Evolutionary conservation across 495 filamentous ascomycete species (phyloP), one percentile per base, ranked within the genome.

Genomic region (Penicillium alfredii): DNA sequence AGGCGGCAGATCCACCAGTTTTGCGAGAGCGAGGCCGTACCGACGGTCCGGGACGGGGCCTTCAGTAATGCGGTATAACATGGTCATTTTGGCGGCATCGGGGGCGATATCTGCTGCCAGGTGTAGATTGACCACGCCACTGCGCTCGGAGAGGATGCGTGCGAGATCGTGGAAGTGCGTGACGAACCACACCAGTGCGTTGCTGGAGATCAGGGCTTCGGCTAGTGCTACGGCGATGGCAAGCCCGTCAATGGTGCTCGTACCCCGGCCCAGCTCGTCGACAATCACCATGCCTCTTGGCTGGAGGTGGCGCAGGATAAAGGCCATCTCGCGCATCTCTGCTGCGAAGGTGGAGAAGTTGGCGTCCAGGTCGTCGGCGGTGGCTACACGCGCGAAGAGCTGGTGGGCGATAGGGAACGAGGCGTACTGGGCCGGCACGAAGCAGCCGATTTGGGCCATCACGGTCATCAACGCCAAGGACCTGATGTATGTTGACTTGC

Each of bases 401-500:
- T 90, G 80, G 38, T 84, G 77, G 8, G 80, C 72, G 18, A 95
- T 77, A 3, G 88, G 82, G 38, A 97, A 83, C 0, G 80, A 77
- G 2, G 88, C 92, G 51, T 83, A 88, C 16, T 76, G 57, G 6
- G 89, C 92, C 3, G 92, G 92, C 3, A 96, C 81, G 58, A 92
- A 98, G 46, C 78, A 86, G 17, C 92, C 92, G 40, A 93, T 79
- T 49, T 98, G 92, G 4, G 87, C 86, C 86, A 98, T 92, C 31
- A 98, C 74, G 17, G 81, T 74, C 56, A 90, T 80, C 7, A 98
- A 66, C 11, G 90, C 87, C 25, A 95, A 68, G 5, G 80, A 82
- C 40, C 86, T 80, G 52, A 97, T 94, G 63, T 93, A 97, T 0
- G 90, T 97, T 42, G 86, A 87, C 55, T 95, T 96, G n/a, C 92